Evolutionary conservation across 163 green algal species (phyloP).

Genomic region (Chlamydomonas reinhardtii): DNA sequence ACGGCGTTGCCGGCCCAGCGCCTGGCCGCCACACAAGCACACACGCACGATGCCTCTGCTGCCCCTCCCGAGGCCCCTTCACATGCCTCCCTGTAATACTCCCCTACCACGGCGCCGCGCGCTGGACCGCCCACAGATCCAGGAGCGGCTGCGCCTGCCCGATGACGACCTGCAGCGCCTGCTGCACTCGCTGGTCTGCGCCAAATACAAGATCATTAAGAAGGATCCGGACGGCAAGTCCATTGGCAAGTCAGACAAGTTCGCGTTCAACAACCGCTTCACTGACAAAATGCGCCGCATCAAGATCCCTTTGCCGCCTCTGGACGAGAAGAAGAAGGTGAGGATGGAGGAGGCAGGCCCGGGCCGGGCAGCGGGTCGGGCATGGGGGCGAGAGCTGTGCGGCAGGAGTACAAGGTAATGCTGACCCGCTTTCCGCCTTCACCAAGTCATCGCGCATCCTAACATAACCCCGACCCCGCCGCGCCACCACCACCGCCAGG

Average conservation of each 20-base stretch:
- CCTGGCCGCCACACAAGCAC: no score
- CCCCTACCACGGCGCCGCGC: no score
- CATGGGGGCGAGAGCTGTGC: no score
- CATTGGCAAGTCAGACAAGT: constrained; percentile 88
- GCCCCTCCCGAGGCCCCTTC: no score
- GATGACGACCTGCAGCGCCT: constrained; percentile 92
- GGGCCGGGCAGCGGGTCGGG: no score
- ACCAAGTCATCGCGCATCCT: neutral
- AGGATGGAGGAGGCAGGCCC: no score
- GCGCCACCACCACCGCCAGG: constrained; percentile 47
- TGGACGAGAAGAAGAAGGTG: constrained; percentile 96
- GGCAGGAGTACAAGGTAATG: no score
- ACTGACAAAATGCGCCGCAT: constrained; percentile 92
- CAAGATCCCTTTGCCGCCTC: constrained; percentile 91
- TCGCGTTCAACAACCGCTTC: constrained; percentile 95
- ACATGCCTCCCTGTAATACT: no score
- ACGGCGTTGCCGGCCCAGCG: no score
- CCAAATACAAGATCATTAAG: constrained; percentile 96
- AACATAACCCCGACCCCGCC: neutral
- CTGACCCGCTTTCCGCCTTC: no score
- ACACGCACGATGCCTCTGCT: no score
- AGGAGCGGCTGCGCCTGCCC: constrained; percentile 86
- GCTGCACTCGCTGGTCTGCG: constrained; percentile 91
- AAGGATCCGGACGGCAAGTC: constrained; percentile 85
- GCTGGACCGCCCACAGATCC: constrained; percentile 74